Conservation (phyloP, 192 early-diverging fungal genomes). For the Glomus cerebriforme region DNA sequence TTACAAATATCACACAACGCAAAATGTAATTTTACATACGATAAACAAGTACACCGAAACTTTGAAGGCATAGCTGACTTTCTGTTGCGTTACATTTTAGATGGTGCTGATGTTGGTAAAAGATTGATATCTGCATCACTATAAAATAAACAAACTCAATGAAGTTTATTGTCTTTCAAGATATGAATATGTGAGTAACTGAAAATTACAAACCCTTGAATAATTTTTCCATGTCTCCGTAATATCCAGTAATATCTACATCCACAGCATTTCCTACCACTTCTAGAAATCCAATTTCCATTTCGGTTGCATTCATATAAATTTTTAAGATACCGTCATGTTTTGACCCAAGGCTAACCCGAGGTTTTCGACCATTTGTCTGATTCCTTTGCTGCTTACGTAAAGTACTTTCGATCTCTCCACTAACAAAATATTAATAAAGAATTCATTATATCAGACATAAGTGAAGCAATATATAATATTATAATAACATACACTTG, state of each 20-base stretch:
- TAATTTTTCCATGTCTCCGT: conserved; percentile 18
- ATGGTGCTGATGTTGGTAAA: conserved; percentile 29
- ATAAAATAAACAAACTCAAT: conserved; percentile 7
- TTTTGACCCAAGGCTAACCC: conserved; percentile 23
- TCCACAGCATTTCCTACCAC: conserved; percentile 12
- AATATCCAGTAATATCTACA: conserved; percentile 26
- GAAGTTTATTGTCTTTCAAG: conserved; percentile 17
- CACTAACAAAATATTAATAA: conserved; percentile 28
- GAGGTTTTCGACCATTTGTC: conserved; percentile 22
- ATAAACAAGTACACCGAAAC: conserved; percentile 23
- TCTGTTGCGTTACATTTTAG: conserved; percentile 11
- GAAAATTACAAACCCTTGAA: conserved; percentile 30
- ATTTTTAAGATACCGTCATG: conserved; percentile 31
- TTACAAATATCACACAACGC: conserved; percentile 23
- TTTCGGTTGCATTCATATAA: conserved; percentile 28
- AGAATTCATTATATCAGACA: neutral
- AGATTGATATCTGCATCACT: conserved; percentile 25
- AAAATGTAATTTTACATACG: conserved; percentile 7
- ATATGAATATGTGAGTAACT: conserved; percentile 29
- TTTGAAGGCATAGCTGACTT: conserved; percentile 16
- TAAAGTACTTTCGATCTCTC: conserved; percentile 22
- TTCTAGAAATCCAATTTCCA: conserved; percentile 29
- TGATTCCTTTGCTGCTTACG: conserved; percentile 22
- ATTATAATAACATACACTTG: no score
- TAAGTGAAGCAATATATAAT: no score